Percentiles rank a stretch among this genome's conserved stretches.
Conservation (phyloP, 805 yeast species). For the Barnettozyma sp. region DNA sequence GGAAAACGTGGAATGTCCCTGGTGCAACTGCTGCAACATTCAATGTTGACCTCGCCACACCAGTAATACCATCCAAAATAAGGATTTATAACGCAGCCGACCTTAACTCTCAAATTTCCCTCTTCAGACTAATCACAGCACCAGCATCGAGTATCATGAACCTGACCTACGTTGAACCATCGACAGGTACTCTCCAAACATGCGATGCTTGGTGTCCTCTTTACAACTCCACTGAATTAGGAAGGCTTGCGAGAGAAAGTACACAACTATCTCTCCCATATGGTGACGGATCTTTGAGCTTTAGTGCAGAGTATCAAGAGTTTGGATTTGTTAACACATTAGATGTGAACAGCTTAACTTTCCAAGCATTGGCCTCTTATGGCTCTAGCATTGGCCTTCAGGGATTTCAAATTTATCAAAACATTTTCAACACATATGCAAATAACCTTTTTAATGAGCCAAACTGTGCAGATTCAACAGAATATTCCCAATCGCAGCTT, state of each 20-base stretch:
- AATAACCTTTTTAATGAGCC: constrained; percentile 66
- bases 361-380: constrained; percentile 60
- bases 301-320: constrained; percentile 54
- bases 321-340: constrained; percentile 72
- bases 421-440: constrained; percentile 55
- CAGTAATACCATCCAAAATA: constrained; percentile 60
- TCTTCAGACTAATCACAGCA: constrained; percentile 65
- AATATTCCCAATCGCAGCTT: constrained; percentile 25
- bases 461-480: constrained; percentile 36
- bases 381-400: constrained; percentile 63
- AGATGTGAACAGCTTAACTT: constrained; percentile 50
- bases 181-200: constrained; percentile 42
- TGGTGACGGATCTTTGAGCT: constrained; percentile 12
- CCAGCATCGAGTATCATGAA: constrained; percentile 92
- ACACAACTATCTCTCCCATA: constrained; percentile 3
- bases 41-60: constrained; percentile 50
- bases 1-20: constrained; percentile 47
- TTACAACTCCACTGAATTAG: constrained; percentile 33
- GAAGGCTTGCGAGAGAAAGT: constrained; percentile 5
- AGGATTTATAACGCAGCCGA: constrained; percentile 58
- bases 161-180: constrained; percentile 74
- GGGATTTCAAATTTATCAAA: constrained; percentile 67
- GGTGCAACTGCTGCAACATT: constrained; percentile 54
- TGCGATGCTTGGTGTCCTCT: constrained; percentile 94
- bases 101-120: constrained; percentile 39